Evolutionary conservation across 2,329 filamentous ascomycete species (phyloP).

Genomic region (Calonectria henricotiae): DNA sequence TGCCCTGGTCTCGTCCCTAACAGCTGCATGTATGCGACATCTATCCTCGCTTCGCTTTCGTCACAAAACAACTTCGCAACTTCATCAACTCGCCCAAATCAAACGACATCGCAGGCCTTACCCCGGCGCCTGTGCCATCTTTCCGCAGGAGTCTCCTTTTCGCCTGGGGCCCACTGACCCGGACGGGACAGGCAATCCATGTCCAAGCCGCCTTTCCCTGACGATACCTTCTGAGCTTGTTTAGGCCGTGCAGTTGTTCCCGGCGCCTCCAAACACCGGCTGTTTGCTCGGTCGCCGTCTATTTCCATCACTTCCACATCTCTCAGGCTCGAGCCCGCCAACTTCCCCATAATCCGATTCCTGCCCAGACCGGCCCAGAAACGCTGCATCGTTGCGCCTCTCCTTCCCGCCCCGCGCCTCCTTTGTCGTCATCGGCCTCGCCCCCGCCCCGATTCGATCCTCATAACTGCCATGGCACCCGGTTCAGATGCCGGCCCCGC

Average conservation of each 20-base stretch:
- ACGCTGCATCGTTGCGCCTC: conserved; percentile 9
- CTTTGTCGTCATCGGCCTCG: conserved; percentile 19
- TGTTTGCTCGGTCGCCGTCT: conserved; percentile 5
- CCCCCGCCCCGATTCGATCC: conserved; percentile 37
- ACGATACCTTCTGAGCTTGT: conserved; percentile 40
- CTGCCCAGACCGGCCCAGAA: not conserved
- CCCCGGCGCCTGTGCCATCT: conserved; percentile 27
- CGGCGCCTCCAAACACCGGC: conserved; percentile 31
- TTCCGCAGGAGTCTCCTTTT: conserved; percentile 29
- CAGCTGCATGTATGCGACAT: conserved; percentile 30
- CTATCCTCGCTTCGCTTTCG: conserved; percentile 20
- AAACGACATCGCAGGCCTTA: conserved; percentile 16
- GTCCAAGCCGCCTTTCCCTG: conserved; percentile 38
- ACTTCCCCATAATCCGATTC: conserved; percentile 29
- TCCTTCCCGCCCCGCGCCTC: conserved; percentile 15
- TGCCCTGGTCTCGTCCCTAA: conserved; percentile 22
- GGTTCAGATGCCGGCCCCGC: conserved; percentile 42
- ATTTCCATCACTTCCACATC: not conserved
- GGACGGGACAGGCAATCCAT: conserved; percentile 35
- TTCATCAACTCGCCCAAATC: conserved; percentile 14
- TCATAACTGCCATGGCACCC: conserved; percentile 44
- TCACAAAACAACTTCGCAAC: conserved; percentile 10
- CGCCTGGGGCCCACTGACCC: conserved; percentile 29
- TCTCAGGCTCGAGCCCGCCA: not conserved
- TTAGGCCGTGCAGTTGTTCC: conserved; percentile 27